Conservation (phyloP, 805 yeast genomes). For the Candida sanyiensis region DNA sequence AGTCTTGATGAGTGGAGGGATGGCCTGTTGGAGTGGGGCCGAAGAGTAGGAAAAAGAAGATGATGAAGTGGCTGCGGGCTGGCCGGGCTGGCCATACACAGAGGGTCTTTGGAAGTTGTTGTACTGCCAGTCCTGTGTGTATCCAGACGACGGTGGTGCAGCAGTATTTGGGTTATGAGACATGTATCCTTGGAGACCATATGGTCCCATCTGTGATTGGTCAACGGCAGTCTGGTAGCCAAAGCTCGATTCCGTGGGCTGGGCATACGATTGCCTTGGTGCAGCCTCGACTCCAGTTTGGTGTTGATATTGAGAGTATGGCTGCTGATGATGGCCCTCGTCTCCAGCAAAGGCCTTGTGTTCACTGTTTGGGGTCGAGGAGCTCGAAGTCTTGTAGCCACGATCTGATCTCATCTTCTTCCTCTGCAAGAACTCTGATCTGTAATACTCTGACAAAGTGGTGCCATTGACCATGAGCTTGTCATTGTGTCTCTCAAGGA, state of each 20-base stretch:
- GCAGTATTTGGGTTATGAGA: slow-evolving; percentile 2
- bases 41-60: neutral
- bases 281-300: slow-evolving; percentile 1
- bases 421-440: slow-evolving; percentile 24
- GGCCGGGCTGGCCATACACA: slow-evolving; percentile 6
- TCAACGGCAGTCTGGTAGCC: slow-evolving; percentile 11
- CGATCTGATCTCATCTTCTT: slow-evolving; percentile 22
- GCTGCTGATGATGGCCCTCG: slow-evolving; percentile 6
- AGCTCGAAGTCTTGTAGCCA: slow-evolving; percentile 15
- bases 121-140: slow-evolving; percentile 12
- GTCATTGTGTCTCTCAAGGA: slow-evolving; percentile 26
- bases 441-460: slow-evolving; percentile 24
- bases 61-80: slow-evolving; percentile 9
- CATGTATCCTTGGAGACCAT: slow-evolving; percentile 6
- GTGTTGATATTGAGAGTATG: slow-evolving; percentile 8
- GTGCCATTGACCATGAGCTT: slow-evolving; percentile 21
- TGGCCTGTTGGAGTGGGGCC: slow-evolving; percentile 1
- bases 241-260: slow-evolving; percentile 8
- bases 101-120: slow-evolving; percentile 8
- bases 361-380: slow-evolving; percentile 16
- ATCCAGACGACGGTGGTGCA: no score
- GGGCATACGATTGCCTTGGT: slow-evolving; percentile 10
- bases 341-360: slow-evolving; percentile 2
- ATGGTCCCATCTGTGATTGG: slow-evolving; percentile 8
- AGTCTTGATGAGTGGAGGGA: slow-evolving; percentile 4